Evolutionary conservation across 192 early-diverging fungal genomes (phyloP).

Genomic region (Pilaira anomala): DNA sequence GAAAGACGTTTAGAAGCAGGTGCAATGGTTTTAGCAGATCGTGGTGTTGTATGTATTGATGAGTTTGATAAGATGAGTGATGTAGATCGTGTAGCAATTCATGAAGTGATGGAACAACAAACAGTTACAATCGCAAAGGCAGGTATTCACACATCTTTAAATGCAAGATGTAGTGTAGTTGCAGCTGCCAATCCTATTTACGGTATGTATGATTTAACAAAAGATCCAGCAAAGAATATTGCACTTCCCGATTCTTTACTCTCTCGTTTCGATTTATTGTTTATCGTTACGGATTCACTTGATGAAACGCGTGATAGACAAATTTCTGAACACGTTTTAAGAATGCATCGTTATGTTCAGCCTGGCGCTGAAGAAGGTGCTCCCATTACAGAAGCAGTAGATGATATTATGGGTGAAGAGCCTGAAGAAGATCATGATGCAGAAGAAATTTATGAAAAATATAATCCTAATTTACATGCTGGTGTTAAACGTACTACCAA

Average conservation of each 20-base stretch:
- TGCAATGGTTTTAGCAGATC: constrained; percentile 97
- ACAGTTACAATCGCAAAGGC: constrained; percentile 97
- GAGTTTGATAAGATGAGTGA: constrained; percentile 99
- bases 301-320: constrained; percentile 80
- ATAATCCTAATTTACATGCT: constrained; percentile 59
- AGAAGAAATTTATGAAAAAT: constrained; percentile 75
- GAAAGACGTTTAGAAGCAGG: constrained; percentile 93
- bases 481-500: constrained; percentile 53
- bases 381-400: constrained; percentile 43
- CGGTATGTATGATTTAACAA: constrained; percentile 85
- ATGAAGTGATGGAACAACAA: constrained; percentile 99
- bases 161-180: constrained; percentile 94
- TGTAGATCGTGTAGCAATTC: constrained; percentile 95
- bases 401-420: constrained; percentile 46
- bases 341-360: constrained; percentile 91
- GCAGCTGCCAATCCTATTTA: constrained; percentile 97
- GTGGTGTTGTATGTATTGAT: constrained; percentile 98
- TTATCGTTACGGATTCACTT: constrained; percentile 91
- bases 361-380: constrained; percentile 77
- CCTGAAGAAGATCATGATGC: constrained; percentile 49
- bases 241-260: constrained; percentile 92
- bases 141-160: constrained; percentile 97
- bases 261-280: constrained; percentile 96
- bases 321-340: constrained; percentile 90
- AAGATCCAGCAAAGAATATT: constrained; percentile 91